Conservation (phyloP, 2,329 filamentous ascomycete genomes). For the Penicillium sp. region DNA sequence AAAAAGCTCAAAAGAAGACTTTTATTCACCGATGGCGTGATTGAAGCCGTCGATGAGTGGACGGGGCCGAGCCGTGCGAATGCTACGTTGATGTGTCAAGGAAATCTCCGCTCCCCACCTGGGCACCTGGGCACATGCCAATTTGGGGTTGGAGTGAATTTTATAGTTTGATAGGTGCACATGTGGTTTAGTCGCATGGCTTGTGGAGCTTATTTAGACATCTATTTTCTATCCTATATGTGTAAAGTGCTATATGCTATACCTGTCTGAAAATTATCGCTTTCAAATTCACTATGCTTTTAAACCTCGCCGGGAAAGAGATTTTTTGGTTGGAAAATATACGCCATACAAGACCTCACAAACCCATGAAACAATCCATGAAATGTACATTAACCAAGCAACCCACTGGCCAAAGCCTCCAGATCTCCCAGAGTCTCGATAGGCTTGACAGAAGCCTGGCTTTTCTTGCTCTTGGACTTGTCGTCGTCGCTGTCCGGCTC, state of each 20-base stretch:
- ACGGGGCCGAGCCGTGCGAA: neutral
- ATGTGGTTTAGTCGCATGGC: no score
- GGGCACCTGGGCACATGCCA: no score
- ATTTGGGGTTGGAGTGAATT: neutral
- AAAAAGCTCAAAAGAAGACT: neutral
- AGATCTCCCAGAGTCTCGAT: slow-evolving; percentile 50
- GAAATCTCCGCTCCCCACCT: neutral
- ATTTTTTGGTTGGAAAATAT: slow-evolving; percentile 4
- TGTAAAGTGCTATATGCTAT: neutral
- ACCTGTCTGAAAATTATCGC: slow-evolving; percentile 1
- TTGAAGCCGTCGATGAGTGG: slow-evolving; percentile 22
- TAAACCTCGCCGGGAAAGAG: slow-evolving; percentile 2
- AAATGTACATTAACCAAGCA: slow-evolving; percentile 35
- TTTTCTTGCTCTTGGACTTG: slow-evolving; percentile 24
- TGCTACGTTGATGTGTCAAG: slow-evolving; percentile 1
- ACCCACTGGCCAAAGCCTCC: slow-evolving; percentile 48
- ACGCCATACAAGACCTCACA: slow-evolving; percentile 17
- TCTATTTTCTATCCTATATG: neutral
- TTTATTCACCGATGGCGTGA: slow-evolving; percentile 29
- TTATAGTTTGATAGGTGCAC: neutral
- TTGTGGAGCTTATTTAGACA: neutral
- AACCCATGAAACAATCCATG: slow-evolving; percentile 9
- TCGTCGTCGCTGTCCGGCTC: slow-evolving; percentile 29
- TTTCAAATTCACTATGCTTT: slow-evolving; percentile 24
- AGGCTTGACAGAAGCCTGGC: slow-evolving; percentile 23